Evolutionary conservation across 495 filamentous ascomycete species (phyloP).

Genomic region (Neurospora sp.): DNA sequence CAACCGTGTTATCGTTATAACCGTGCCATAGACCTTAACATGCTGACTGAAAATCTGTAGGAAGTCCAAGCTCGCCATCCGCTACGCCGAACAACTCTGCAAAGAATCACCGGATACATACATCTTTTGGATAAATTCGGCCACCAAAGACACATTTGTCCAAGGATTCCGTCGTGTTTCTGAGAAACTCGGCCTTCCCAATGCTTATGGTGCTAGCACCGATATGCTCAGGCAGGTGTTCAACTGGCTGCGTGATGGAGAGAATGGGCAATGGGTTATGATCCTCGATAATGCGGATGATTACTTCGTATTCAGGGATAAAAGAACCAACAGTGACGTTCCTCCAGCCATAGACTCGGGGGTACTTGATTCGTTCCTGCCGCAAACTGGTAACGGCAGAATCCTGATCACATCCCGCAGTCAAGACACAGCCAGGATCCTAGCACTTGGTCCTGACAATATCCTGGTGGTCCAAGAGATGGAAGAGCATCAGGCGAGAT

Average conservation of each 20-base stretch:
- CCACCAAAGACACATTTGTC: conserved; percentile 29
- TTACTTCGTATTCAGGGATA: conserved; percentile 11
- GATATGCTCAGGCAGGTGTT: background rate
- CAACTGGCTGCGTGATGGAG: conserved; percentile 6
- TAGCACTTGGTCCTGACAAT: background rate
- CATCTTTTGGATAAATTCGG: conserved; percentile 43
- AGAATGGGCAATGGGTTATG: conserved; percentile 28
- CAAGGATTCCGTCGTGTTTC: conserved; percentile 23
- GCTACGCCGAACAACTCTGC: background rate
- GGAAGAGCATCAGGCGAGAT: background rate
- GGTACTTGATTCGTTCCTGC: background rate
- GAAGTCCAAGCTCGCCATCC: background rate
- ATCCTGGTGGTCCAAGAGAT: background rate
- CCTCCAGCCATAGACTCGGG: background rate
- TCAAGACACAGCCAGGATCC: background rate
- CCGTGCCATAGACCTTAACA: background rate
- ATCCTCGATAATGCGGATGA: conserved; percentile 35
- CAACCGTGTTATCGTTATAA: no score
- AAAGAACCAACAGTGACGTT: background rate
- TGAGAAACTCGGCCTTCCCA: background rate
- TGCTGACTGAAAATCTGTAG: background rate
- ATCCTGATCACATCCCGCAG: background rate
- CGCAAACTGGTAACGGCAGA: background rate
- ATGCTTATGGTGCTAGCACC: background rate
- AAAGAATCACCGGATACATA: conserved; percentile 19